Conservation (phyloP, 2,329 filamentous ascomycete genomes). For the Chaetomium strumarium region DNA sequence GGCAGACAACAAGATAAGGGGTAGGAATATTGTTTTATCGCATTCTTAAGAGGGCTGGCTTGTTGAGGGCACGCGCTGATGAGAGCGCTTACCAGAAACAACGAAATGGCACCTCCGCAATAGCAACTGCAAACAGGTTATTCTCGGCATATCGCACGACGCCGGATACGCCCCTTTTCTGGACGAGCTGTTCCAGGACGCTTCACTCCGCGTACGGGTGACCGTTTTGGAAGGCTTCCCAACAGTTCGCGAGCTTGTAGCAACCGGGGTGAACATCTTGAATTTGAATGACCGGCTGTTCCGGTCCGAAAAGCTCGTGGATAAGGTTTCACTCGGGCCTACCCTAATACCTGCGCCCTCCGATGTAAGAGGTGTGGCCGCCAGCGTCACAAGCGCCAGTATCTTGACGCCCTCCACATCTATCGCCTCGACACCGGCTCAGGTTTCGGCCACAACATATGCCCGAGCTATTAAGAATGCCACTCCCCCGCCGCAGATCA, state of each 20-base stretch:
- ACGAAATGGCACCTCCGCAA: constrained; percentile 54
- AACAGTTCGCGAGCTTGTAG: constrained; percentile 43
- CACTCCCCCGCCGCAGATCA: constrained; percentile 39
- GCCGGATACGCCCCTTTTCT: constrained; percentile 55
- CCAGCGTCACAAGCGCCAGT: constrained; percentile 8
- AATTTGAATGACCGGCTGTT: constrained; percentile 45
- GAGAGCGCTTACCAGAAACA: constrained; percentile 34
- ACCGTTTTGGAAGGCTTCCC: constrained; percentile 50
- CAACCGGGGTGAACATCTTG: constrained; percentile 42
- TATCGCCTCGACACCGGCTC: constrained; percentile 25
- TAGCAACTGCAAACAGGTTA: constrained; percentile 54
- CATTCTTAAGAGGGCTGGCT: too few species aligned
- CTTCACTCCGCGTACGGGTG: constrained; percentile 38
- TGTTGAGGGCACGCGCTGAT: too few species aligned
- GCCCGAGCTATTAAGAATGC: constrained; percentile 32
- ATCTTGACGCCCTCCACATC: constrained; percentile 15
- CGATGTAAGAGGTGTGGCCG: constrained; percentile 14
- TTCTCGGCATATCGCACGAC: constrained; percentile 58
- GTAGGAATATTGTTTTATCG: neutral
- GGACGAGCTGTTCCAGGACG: constrained; percentile 46
- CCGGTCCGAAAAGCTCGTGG: constrained; percentile 46
- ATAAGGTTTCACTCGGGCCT: constrained; percentile 25
- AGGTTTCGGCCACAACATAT: constrained; percentile 26
- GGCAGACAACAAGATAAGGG: constrained; percentile 51
- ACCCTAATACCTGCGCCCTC: neutral